These are phyloP conservation scores for Neospora caninum DNA, from an alignment of 169 alveolate genomes.

Conservation along the genomic window DNA sequence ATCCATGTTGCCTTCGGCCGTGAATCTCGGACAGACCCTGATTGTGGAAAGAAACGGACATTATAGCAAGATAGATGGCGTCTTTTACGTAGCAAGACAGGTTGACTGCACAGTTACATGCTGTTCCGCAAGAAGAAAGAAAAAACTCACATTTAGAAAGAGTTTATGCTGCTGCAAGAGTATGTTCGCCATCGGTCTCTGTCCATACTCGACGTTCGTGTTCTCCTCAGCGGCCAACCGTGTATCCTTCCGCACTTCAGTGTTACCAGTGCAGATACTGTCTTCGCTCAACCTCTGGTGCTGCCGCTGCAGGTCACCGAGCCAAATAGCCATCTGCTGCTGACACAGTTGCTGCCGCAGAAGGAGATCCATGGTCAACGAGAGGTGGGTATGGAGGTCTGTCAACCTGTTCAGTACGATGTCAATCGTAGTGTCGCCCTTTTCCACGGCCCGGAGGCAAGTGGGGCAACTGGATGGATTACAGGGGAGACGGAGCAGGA, in stretches of 20 bases:
- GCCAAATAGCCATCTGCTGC: constrained; percentile 4
- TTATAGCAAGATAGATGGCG: too few relatives aligned
- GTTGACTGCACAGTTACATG: too few relatives aligned
- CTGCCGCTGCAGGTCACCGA: constrained; percentile 1
- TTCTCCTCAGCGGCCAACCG: background rate
- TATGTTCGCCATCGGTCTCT: background rate
- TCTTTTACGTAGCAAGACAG: too few relatives aligned
- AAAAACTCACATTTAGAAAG: background rate
- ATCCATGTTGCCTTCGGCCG: background rate
- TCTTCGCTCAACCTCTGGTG: constrained; percentile 1
- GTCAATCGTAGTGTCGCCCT: background rate
- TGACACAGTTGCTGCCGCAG: background rate
- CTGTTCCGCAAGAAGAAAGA: background rate
- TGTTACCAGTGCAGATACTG: background rate
- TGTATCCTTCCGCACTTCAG: too few relatives aligned
- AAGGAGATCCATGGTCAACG: background rate
- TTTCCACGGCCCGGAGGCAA: background rate
- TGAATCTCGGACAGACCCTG: background rate
- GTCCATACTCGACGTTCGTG: background rate
- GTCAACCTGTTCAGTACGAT: background rate
- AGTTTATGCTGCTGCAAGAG: background rate
- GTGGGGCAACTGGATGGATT: background rate
- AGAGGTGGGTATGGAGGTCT: background rate
- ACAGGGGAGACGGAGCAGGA: background rate
- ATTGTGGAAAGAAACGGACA: too few relatives aligned